phyloP scores from a whole-genome alignment of 805 yeast genomes.

The Candida sakaeoensis region DNA sequence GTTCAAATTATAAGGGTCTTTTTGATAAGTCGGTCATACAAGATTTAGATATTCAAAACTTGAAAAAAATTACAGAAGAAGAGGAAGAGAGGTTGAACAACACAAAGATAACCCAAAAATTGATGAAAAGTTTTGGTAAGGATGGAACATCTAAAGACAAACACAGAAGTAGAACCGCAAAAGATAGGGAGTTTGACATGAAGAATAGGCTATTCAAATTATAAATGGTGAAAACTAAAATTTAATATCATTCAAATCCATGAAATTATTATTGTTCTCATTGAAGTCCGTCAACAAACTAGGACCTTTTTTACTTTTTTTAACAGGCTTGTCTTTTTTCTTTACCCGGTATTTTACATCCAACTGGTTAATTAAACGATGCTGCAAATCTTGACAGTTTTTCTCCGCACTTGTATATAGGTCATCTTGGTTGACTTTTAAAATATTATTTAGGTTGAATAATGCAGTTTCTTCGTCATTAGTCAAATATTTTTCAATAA shows the following conservation, averaged over 20 bases:
- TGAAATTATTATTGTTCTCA: constrained; percentile 9
- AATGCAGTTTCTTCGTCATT: constrained; percentile 22
- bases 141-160: constrained; percentile 36
- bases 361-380: constrained; percentile 20
- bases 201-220: constrained; percentile 36
- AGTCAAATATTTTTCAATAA: constrained; percentile 20
- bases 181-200: constrained; percentile 40
- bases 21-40: constrained; percentile 34
- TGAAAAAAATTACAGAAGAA: constrained; percentile 19
- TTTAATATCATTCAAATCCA: constrained; percentile 11
- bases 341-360: constrained; percentile 20
- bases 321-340: constrained; percentile 15
- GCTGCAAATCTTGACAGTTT: constrained; percentile 10
- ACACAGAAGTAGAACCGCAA: constrained; percentile 39
- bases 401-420: constrained; percentile 5
- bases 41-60: constrained; percentile 23
- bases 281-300: neutral
- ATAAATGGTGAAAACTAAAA: constrained; percentile 8
- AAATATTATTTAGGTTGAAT: constrained; percentile 28
- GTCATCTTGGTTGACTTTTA: constrained; percentile 9
- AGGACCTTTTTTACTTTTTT: neutral
- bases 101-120: constrained; percentile 25
- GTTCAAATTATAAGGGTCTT: constrained; percentile 24
- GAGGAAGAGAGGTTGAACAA: constrained; percentile 28
- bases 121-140: constrained; percentile 33